Percentiles rank a stretch among this genome's conserved stretches.
Conservation (phyloP, 108 stramenopile genomes). For the Nitzschia palea region DNA sequence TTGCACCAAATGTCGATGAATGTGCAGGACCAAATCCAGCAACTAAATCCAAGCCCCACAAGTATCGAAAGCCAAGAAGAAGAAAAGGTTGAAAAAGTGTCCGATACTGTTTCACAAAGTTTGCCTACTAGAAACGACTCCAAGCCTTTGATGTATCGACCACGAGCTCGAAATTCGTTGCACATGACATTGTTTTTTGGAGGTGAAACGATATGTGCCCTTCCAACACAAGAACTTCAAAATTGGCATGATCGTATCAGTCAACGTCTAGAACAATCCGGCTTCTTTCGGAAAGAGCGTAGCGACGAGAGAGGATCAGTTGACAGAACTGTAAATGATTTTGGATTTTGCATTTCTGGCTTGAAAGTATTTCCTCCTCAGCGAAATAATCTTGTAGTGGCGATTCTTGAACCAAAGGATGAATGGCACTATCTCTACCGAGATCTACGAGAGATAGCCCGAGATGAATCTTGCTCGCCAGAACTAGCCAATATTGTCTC, state of each 20-base stretch:
- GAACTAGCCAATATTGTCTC: not conserved
- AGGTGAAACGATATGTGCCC: constrained; percentile 41
- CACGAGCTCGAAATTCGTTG: constrained; percentile 46
- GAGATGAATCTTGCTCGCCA: constrained; percentile 15
- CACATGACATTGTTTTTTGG: constrained; percentile 72
- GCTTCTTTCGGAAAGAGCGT: not conserved
- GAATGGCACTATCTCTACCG: constrained; percentile 40
- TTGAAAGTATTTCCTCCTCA: constrained; percentile 51
- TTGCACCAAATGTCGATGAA: constrained; percentile 26
- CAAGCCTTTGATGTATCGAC: constrained; percentile 16
- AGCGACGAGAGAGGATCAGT: not conserved
- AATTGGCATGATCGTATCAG: constrained; percentile 37
- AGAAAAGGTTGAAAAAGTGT: no score
- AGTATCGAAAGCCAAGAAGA: no score
- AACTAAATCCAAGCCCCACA: constrained; percentile 1
- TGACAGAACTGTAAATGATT: constrained; percentile 3
- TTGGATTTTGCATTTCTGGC: constrained; percentile 29
- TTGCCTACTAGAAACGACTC: no score
- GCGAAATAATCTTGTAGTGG: constrained; percentile 53
- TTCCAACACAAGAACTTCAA: constrained; percentile 38
- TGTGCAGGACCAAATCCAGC: constrained; percentile 3
- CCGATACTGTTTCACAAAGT: no score
- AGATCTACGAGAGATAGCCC: constrained; percentile 42
- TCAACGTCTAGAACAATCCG: constrained; percentile 15
- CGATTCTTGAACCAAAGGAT: constrained; percentile 44